Percentiles rank a stretch among this genome's conserved stretches.
Evolutionary conservation across 768 basidiomycete species (phyloP).

Genomic region (Termitomyces sp.): DNA sequence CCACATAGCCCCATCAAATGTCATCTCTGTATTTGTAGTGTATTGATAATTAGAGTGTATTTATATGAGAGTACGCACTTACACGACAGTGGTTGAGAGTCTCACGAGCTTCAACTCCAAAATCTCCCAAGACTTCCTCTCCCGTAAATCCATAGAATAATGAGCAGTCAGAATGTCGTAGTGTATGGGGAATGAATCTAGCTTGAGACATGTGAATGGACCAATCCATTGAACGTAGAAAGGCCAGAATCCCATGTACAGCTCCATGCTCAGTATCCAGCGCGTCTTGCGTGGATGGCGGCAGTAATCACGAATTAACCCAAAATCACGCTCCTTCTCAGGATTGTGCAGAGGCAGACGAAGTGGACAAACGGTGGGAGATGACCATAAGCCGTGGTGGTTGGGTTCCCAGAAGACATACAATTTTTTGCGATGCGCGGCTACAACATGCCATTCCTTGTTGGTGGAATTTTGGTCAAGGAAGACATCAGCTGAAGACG

Average conservation of each 20-base stretch:
- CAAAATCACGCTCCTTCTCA: background rate
- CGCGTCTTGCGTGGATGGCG: background rate
- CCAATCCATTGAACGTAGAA: background rate
- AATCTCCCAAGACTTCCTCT: background rate
- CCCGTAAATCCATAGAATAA: too few relatives aligned
- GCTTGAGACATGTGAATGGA: background rate
- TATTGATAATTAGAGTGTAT: too few relatives aligned
- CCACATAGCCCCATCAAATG: too few relatives aligned
- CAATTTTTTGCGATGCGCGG: background rate
- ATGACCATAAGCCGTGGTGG: constrained; percentile 4
- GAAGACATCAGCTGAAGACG: too few relatives aligned
- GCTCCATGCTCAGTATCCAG: background rate
- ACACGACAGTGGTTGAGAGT: too few relatives aligned
- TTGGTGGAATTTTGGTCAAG: background rate
- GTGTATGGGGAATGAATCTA: background rate
- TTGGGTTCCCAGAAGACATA: constrained; percentile 3
- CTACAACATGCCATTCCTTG: background rate
- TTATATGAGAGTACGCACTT: too few relatives aligned
- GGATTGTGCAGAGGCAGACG: background rate
- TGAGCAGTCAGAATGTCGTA: background rate
- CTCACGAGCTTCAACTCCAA: background rate
- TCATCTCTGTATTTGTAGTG: too few relatives aligned
- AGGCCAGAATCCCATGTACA: constrained; percentile 7
- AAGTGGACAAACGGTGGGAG: constrained; percentile 1
- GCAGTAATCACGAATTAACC: background rate